These are phyloP conservation scores for Pseudogymnoascus sp. DNA, from an alignment of 2,329 filamentous ascomycete genomes.

Conservation along the genomic window DNA sequence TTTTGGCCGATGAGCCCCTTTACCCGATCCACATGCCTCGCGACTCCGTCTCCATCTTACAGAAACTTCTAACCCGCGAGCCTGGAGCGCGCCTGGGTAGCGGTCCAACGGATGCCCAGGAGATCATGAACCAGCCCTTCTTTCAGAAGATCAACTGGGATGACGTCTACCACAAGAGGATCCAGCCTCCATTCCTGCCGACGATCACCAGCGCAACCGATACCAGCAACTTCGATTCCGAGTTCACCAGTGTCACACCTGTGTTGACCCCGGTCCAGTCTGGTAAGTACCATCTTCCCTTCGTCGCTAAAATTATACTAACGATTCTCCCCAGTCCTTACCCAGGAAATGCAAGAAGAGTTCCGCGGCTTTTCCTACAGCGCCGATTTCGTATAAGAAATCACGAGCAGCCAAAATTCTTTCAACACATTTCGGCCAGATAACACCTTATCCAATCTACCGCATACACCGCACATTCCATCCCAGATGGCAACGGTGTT, in stretches of 20 bases:
- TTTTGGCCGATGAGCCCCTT: constrained; percentile 90
- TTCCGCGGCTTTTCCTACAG: constrained; percentile 95
- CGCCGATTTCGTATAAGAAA: constrained; percentile 27
- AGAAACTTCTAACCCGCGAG: constrained; percentile 93
- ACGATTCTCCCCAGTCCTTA: constrained; percentile 57
- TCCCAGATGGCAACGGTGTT: neutral
- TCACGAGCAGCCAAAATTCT: neutral
- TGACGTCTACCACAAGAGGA: constrained; percentile 92
- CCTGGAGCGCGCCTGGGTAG: constrained; percentile 88
- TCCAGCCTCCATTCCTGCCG: constrained; percentile 81
- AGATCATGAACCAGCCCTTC: constrained; percentile 98
- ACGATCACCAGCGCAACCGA: constrained; percentile 86
- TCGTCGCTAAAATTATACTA: constrained; percentile 13
- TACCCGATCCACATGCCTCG: constrained; percentile 99
- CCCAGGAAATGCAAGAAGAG: constrained; percentile 98
- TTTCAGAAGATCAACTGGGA: constrained; percentile 98
- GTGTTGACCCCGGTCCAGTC: constrained; percentile 95
- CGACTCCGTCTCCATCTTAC: constrained; percentile 93
- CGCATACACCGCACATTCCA: neutral
- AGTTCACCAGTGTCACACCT: constrained; percentile 96
- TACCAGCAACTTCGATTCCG: constrained; percentile 98
- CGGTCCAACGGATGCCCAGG: constrained; percentile 92
- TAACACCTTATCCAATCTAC: neutral
- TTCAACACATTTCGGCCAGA: neutral
- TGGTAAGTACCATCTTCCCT: constrained; percentile 52